Conservation (phyloP, 2,329 filamentous ascomycete species). For the Dactylellina drechsleri region DNA sequence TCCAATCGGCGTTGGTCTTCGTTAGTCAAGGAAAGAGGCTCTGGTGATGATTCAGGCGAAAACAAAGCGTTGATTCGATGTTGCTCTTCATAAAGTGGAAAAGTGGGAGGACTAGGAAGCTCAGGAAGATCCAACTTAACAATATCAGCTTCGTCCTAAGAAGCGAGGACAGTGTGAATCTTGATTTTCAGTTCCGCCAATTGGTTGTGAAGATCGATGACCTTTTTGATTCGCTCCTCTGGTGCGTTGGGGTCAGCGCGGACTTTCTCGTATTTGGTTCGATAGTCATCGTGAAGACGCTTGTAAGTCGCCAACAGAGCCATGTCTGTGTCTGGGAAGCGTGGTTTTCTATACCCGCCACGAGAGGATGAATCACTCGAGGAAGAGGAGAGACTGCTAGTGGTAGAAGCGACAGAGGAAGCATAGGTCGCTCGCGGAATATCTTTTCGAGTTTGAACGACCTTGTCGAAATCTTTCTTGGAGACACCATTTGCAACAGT, state of each 20-base stretch:
- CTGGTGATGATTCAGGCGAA: not conserved
- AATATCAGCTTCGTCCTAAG: conserved; percentile 32
- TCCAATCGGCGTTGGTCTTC: too few species aligned
- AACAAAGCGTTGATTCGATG: too few species aligned
- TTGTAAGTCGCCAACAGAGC: conserved; percentile 42
- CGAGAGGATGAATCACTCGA: conserved; percentile 48
- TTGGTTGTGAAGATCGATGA: conserved; percentile 47
- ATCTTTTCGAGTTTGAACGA: conserved; percentile 27
- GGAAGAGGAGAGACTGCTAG: conserved; percentile 44
- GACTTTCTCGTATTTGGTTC: conserved; percentile 44
- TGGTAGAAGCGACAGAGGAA: conserved; percentile 44
- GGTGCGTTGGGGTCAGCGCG: conserved; percentile 38
- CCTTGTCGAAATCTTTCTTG: conserved; percentile 45
- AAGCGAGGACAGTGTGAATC: conserved; percentile 50
- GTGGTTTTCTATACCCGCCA: conserved; percentile 20
- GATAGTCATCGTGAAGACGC: conserved; percentile 48
- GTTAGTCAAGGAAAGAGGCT: not conserved
- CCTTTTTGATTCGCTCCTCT: conserved; percentile 40
- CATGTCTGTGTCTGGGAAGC: conserved; percentile 35
- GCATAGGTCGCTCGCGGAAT: conserved; percentile 41
- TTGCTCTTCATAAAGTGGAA: not conserved
- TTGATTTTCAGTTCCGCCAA: conserved; percentile 44
- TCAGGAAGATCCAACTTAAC: conserved; percentile 7
- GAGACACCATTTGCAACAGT: conserved; percentile 38
- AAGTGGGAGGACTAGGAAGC: conserved; percentile 13